A percentile compares a stretch with the other conserved stretches of the same genome.
Evolutionary conservation across 345 rosid genomes (phyloP).

Genomic region (Citrus inodora): DNA sequence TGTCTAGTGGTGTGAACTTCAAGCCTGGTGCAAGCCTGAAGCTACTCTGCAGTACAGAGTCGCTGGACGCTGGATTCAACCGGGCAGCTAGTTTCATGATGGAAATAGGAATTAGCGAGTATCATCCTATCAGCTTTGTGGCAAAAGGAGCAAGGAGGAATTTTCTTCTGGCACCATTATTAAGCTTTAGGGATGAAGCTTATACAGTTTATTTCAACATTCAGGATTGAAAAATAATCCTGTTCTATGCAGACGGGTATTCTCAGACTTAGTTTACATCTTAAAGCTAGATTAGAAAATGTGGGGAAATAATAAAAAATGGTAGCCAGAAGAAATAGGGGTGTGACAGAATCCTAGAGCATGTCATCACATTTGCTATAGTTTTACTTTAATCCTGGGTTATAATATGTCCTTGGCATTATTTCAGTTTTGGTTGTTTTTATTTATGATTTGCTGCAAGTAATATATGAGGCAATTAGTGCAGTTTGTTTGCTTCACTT

Average conservation of each 20-base stretch:
- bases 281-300: background rate
- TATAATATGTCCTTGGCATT: background rate
- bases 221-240: conserved; percentile 17
- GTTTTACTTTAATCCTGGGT: background rate
- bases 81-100: conserved; percentile 55
- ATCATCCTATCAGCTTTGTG: conserved; percentile 77
- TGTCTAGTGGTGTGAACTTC: conserved; percentile 39
- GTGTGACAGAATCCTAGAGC: background rate
- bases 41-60: conserved; percentile 45
- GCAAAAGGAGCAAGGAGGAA: conserved; percentile 54
- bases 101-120: conserved; percentile 43
- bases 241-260: background rate
- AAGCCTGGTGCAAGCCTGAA: background rate
- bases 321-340: background rate
- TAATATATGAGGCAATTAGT: background rate
- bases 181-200: conserved; percentile 67
- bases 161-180: conserved; percentile 69
- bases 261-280: background rate
- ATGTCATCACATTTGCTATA: background rate
- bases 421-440: background rate
- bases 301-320: background rate
- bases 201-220: conserved; percentile 75
- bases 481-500: background rate
- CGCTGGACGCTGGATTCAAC: conserved; percentile 27
- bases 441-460: background rate